Evolutionary conservation across 176 grass and related monocot genomes (phyloP), one percentile per base, ranked within the genome.

Genomic region (Microstegium vimineum): DNA sequence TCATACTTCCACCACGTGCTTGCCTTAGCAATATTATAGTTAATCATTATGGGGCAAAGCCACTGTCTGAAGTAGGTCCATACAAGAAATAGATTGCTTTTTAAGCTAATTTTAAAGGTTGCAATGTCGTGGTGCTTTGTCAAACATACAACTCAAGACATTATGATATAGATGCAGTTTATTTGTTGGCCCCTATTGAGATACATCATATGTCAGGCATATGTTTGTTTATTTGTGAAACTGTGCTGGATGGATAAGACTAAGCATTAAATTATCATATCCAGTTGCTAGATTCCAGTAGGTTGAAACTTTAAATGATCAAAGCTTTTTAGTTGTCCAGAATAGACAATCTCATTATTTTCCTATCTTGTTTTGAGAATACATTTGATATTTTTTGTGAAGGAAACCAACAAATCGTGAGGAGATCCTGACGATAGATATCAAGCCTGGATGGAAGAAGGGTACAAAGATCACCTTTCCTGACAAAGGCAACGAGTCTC

Each of bases 371-470:
- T 68, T 64, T 82, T 84, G 42, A 57, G 14, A 69, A 30, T 34
- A 73, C 20, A 32, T 70, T 38, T 9, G 0, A 10, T 49, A 3
- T 81, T 64, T 82, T 82, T 56, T 69, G 31, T 88, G 40, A 75
- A 96, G 94, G 79, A 93, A 77, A 85, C 85, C 86, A 0, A 75
- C 23, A 7, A 90, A 31, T 12, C 67, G 82, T 37, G 94, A 93
- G 76, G 94, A 93, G 73, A 86, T 93, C 41, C 67, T 96, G 73
- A 91, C 90, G 1, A 90, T 96, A 38, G 88, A 96, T 57, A 91
- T 96, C 47, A 96, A 89, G 65, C 90, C 94, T 0, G 94, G 90
- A 23, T 93, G 94, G 90, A 97, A 93, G 81, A 97, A 97, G 71
- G 90, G 90, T 31, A 97, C 90, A 38, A 92, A 90, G 73, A 89